These are phyloP conservation scores for Mortierella sp. DNA, from an alignment of 371 early-diverging fungal species.

Conservation along the genomic window DNA sequence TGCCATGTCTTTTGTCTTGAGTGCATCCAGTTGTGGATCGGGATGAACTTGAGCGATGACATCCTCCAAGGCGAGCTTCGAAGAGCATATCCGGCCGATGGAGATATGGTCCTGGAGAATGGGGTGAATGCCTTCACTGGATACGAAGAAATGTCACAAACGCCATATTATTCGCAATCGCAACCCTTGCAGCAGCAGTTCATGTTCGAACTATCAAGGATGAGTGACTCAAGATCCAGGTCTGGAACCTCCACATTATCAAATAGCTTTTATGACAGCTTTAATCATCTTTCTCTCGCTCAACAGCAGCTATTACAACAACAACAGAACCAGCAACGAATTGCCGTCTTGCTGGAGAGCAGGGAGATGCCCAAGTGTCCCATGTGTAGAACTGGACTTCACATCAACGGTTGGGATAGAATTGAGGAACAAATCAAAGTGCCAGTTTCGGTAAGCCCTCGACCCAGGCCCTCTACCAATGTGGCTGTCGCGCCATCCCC, in stretches of 20 bases:
- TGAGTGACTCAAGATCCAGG: conserved; percentile 28
- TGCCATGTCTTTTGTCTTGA: conserved; percentile 73
- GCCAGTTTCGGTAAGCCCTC: conserved; percentile 31
- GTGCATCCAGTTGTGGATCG: conserved; percentile 74
- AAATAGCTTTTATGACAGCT: conserved; percentile 26
- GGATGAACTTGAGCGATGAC: conserved; percentile 50
- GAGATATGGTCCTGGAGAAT: conserved; percentile 19
- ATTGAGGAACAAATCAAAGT: conserved; percentile 49
- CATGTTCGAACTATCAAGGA: conserved; percentile 44
- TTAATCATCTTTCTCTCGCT: conserved; percentile 20
- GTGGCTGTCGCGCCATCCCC: neutral
- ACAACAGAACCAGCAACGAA: conserved; percentile 38
- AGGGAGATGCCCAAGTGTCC: conserved; percentile 57
- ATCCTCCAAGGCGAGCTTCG: conserved; percentile 51
- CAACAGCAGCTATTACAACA: conserved; percentile 36
- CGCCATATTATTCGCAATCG: neutral
- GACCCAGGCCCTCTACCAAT: conserved; percentile 15
- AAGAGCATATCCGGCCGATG: conserved; percentile 43
- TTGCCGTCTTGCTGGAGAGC: conserved; percentile 39
- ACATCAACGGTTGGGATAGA: conserved; percentile 52
- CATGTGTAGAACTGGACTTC: conserved; percentile 52
- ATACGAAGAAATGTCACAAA: conserved; percentile 3
- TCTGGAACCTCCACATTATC: conserved; percentile 11
- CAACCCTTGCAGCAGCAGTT: conserved; percentile 34
- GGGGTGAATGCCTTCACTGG: neutral